Conservation (phyloP, 371 early-diverging fungal species). For the Mucor lusitanicus region DNA sequence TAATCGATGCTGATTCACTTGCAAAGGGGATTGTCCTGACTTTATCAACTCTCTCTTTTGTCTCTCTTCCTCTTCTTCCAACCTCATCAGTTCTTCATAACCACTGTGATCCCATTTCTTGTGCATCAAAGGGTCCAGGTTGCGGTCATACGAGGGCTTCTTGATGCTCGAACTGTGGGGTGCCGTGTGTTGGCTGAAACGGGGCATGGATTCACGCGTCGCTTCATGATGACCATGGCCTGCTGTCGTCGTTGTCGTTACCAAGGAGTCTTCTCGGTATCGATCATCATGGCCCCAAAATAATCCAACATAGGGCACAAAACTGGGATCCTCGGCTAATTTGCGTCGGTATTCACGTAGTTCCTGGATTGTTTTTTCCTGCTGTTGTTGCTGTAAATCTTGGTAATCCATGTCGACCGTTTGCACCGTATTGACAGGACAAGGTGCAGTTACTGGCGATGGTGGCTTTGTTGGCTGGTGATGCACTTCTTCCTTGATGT, state of each 20-base stretch:
- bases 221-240: too few relatives aligned
- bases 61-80: conserved; percentile 38
- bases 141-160: not conserved
- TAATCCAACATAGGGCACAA: conserved; percentile 58
- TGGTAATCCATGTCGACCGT: not conserved
- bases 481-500: not conserved
- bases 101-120: conserved; percentile 48
- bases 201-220: not conserved
- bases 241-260: conserved; percentile 13
- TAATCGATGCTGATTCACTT: not conserved
- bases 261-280: conserved; percentile 51
- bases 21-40: not conserved
- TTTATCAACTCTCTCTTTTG: conserved; percentile 15
- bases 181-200: not conserved
- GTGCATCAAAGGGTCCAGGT: conserved; percentile 23
- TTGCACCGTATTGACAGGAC: not conserved
- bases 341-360: conserved; percentile 58
- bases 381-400: not conserved
- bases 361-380: conserved; percentile 28
- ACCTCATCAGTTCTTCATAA: conserved; percentile 35
- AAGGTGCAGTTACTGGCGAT: too few relatives aligned
- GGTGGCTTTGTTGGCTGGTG: not conserved
- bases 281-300: conserved; percentile 67
- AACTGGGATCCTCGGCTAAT: conserved; percentile 60
- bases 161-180: not conserved